Base-by-base conservation (phyloP, 257 asterid species). In the Solanum pennellii region DNA sequence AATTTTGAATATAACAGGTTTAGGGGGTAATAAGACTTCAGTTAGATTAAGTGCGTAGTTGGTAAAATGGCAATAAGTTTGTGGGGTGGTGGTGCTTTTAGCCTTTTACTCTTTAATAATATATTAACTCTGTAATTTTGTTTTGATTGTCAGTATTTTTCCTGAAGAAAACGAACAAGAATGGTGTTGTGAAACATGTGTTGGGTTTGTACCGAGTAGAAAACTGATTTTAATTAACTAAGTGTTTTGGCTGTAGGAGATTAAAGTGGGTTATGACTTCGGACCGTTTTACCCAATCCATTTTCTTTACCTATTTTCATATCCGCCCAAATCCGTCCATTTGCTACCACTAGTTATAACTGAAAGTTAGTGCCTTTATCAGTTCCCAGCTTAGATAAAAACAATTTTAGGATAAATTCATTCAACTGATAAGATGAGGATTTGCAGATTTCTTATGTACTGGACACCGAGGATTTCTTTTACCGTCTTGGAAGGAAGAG, bases 391-490 rank as follows among this genome's bases (percentile, higher is more conserved):
- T 15, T 23, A 5, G 37, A 3, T 69, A 27, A 56, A 29, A 72
- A 7, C 13, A 29, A 72, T 13, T 35, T 45, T 44, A 66, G 45
- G 42, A 23, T 44, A 68, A 56, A 66, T 20, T 71, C 31, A 69
- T 49, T 75, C 42, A 44, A 45, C 84, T 82, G 71, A 82, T 60
- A 21, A 73, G 74, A 21, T 13, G n/a, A 29, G 71, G 42, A 42
- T 45, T 82, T 25, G 74, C 90, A 89, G 91, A 86, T 89, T 62
- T 89, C 87, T 5, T 89, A 89, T 83, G 91, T 89, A 31, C 87
- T 89, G 41, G 89, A 89, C 85, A 89, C 91, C 4, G 91, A 89
- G 73, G 91, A 89, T 49, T 74, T 82, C 86, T 86, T 89, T 47
- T 52, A 73, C 33, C 91, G 91, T 83, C n/a, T 52, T 66, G 84